Base-by-base conservation (phyloP, 495 filamentous ascomycete species). In the Tuber brumale region DNA sequence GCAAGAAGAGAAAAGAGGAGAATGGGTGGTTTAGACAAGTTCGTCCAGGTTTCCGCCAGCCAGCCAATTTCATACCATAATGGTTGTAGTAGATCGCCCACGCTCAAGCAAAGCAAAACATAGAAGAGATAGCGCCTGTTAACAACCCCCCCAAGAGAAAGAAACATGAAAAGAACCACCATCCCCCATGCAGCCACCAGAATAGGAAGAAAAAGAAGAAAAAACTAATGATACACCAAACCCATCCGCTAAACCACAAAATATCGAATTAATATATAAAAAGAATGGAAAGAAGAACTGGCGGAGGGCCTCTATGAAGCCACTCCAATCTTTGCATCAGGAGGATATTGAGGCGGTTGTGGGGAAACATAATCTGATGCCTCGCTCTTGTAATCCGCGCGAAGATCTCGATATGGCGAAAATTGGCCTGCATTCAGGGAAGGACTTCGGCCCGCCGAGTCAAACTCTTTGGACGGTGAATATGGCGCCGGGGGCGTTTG, bases 391-490 rank as follows among this genome's bases (percentile, higher is more conserved):
- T 73, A 45, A 10, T 74, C 74, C 16, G 42, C 71, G 39, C 73
- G 74, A 39, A 57, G 72, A 72, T 80, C 76, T 70, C 75, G 69
- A 39, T 75, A 78, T 39, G 78, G 78, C 27, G 76, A 81, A 42
- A 81, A 82, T 70, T 76, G 78, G 27, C 45, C 61, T 14, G 69
- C 39, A 1, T 18, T 45, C 45, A 73, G 69, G 3, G 79, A 74
- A 23, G 80, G 80, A 27, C 74, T 82, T 43, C 70, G 70, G 42
- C 41, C 37, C 41, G 48, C 73, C 39, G 74, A 44, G 31, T 75
- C 69, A n/a, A 73, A 70, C 75, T 82, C 80, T 76, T 46, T 81
- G 74, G 76, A 81, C 72, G 80, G 76, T 39, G 80, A 76, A 69
- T 80, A 80, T 23, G 79, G 44, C 18, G 57, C 72, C n/a, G 51